Evolutionary conservation across 345 rosid genomes (phyloP), one percentile per base, ranked within the genome.

Genomic region (Lepidium didymum): DNA sequence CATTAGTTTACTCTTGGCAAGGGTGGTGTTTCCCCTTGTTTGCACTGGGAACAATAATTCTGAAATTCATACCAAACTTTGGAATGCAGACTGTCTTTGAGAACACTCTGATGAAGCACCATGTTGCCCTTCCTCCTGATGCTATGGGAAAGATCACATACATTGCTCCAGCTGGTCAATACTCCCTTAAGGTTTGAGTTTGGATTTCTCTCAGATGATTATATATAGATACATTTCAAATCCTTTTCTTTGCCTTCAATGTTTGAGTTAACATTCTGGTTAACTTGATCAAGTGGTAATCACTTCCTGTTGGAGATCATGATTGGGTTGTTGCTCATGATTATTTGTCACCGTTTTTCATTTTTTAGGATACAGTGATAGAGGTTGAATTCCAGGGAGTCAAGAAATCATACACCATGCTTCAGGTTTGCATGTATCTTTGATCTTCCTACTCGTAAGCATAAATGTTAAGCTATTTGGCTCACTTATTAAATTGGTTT

Each of bases 311-410:
- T 56, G 44, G 60, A 49, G 14, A 56, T 65, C n/a, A 40, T 31
- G 53, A 57, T 64, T 38, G 10, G 36, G 45, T 58, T 23, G 35
- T n/a, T 64, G 11, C 63, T 68, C 12, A 35, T 61, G 19, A 52
- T 45, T 52, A 44, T 56, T 37, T 62, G 55, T 10, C 11, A 27
- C 21, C 9, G 6, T 3, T 66, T 65, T 72, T 61, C 43, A 56
- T 52, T 60, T 75, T 68, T 46, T 73, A 95, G 99, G 99, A 95
- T 75, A 86, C 94, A 14, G 99, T 95, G 34, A 72, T 95, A 44
- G 99, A 95, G 82, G 96, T 95, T 73, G 99, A 95, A 72, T 95
- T 95, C 64, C 99, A 95, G 77, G 99, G 99, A 61, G 85, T 89
- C 40, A 91, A 86, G 78, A 95, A 95, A 82, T 82, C 85, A 34